Conservation (phyloP, 2,329 filamentous ascomycete species). For the Aspergillus thermomutatus region DNA sequence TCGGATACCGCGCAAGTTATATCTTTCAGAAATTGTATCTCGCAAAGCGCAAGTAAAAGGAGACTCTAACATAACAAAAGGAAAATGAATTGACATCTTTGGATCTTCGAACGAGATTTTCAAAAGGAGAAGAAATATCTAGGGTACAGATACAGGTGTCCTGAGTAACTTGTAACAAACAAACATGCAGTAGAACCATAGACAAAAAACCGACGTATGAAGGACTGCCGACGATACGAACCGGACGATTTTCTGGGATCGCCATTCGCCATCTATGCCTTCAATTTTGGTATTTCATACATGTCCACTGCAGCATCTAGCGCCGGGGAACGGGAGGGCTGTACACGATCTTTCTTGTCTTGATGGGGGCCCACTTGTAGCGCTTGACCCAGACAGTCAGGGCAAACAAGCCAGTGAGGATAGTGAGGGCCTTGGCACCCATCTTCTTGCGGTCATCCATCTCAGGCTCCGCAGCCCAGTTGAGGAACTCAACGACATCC, state of each 20-base stretch:
- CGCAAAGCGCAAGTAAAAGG: conserved; percentile 1
- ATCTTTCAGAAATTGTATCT: not conserved
- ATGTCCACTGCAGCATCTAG: conserved; percentile 27
- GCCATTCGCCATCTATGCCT: conserved; percentile 21
- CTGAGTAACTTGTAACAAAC: conserved; percentile 37
- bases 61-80: conserved; percentile 5
- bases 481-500: conserved; percentile 97
- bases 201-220: conserved; percentile 27
- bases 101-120: conserved; percentile 39
- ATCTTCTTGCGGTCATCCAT: conserved; percentile 99
- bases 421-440: conserved; percentile 92
- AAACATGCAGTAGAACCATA: conserved; percentile 30
- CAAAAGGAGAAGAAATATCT: conserved; percentile 39
- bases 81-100: conserved; percentile 40
- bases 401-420: conserved; percentile 74
- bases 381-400: conserved; percentile 97
- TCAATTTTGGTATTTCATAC: conserved; percentile 30
- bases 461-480: conserved; percentile 98
- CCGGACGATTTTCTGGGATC: conserved; percentile 24
- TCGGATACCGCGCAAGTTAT: not conserved
- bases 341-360: conserved; percentile 91
- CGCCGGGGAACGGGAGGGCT: conserved; percentile 60
- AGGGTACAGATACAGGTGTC: conserved; percentile 43
- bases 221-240: conserved; percentile 22
- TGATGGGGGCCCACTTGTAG: conserved; percentile 98